Conservation (phyloP, 2,329 filamentous ascomycete genomes). For the Fusarium fracticaudum region DNA sequence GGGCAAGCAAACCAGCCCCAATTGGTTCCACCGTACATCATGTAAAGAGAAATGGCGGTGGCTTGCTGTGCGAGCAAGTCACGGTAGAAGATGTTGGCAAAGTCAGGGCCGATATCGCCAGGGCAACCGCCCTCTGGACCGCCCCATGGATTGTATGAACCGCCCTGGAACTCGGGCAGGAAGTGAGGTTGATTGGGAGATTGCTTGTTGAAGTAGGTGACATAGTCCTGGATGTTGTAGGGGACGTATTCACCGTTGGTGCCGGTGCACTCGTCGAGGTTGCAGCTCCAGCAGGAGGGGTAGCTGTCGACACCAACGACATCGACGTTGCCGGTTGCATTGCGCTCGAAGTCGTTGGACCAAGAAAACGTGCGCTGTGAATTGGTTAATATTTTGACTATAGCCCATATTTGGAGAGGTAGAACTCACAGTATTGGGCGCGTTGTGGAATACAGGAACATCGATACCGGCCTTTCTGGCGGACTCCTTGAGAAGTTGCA, state of each 20-base stretch:
- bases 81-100: constrained; percentile 71
- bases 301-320: constrained; percentile 63
- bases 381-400: constrained; percentile 18
- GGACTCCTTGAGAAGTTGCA: constrained; percentile 64
- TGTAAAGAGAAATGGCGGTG: constrained; percentile 69
- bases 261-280: constrained; percentile 67
- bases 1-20: constrained; percentile 69
- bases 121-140: constrained; percentile 66
- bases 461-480: constrained; percentile 66
- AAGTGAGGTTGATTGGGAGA: constrained; percentile 40
- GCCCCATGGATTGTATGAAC: constrained; percentile 67
- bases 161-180: constrained; percentile 43
- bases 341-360: constrained; percentile 65
- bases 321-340: constrained; percentile 66
- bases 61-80: constrained; percentile 69
- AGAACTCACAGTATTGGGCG: constrained; percentile 64
- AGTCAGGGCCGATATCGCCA: constrained; percentile 64
- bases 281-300: constrained; percentile 70
- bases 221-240: constrained; percentile 52
- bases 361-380: constrained; percentile 54
- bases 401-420: constrained; percentile 26
- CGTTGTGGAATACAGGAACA: constrained; percentile 66
- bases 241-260: constrained; percentile 68
- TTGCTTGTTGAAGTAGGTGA: constrained; percentile 42
- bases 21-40: constrained; percentile 72